These are phyloP conservation scores for Candida stauntonica DNA, from an alignment of 805 yeast genomes.

Conservation along the genomic window DNA sequence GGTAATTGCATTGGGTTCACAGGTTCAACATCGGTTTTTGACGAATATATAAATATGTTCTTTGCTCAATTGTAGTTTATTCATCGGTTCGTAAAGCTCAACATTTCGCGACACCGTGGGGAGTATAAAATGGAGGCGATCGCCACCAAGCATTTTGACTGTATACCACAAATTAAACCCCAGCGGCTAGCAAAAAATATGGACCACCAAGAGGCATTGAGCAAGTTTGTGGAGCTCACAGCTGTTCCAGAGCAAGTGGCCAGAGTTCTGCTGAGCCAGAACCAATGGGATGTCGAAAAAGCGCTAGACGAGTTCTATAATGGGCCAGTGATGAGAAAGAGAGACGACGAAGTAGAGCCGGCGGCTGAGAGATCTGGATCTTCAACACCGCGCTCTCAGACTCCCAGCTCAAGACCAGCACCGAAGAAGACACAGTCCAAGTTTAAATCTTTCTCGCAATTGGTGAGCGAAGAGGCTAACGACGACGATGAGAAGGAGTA, in stretches of 20 bases:
- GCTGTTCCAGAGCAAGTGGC: slow-evolving; percentile 23
- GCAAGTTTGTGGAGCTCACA: slow-evolving; percentile 20
- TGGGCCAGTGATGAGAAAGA: slow-evolving; percentile 16
- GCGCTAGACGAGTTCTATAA: slow-evolving; percentile 33
- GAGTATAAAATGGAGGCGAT: background rate
- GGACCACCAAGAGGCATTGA: slow-evolving; percentile 11
- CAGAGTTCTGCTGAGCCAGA: slow-evolving; percentile 18
- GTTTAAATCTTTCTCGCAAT: slow-evolving; percentile 37
- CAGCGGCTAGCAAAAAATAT: slow-evolving; percentile 1
- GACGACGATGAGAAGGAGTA: slow-evolving; percentile 56
- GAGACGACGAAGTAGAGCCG: too few relatives aligned
- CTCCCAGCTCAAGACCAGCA: background rate
- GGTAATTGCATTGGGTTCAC: slow-evolving; percentile 28
- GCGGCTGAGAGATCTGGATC: too few relatives aligned
- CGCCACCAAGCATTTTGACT: background rate
- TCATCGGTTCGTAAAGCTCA: background rate
- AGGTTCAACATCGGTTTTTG: slow-evolving; percentile 44
- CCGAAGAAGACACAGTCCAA: slow-evolving; percentile 20
- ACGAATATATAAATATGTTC: slow-evolving; percentile 8
- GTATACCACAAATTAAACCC: too few relatives aligned
- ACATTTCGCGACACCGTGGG: background rate
- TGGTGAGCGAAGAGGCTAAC: slow-evolving; percentile 35
- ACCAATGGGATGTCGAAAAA: slow-evolving; percentile 27
- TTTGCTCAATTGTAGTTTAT: background rate
- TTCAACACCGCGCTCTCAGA: too few relatives aligned